Percentiles rank a stretch among this genome's conserved stretches.
These are phyloP conservation scores for Dendrothele bispora DNA, from an alignment of 768 basidiomycete species.

Conservation along the genomic window DNA sequence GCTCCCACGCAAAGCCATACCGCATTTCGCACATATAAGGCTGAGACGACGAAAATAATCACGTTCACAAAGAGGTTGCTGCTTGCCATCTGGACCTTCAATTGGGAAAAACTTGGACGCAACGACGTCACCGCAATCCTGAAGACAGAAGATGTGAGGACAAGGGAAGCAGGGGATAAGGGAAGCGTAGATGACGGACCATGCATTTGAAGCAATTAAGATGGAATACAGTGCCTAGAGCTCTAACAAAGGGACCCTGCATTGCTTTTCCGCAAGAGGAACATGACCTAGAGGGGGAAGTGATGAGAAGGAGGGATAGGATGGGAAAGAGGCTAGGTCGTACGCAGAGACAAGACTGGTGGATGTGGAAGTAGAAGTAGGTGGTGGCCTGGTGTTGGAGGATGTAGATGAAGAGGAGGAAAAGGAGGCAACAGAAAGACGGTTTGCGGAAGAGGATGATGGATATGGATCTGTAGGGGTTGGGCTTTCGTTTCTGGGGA, in stretches of 20 bases:
- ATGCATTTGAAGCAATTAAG: conserved; percentile 98
- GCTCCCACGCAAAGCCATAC: conserved; percentile 90
- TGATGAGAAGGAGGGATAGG: conserved; percentile 21
- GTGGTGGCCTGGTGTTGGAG: conserved; percentile 43
- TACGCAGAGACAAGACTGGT: conserved; percentile 59
- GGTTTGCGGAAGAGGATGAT: conserved; percentile 40
- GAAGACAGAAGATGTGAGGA: conserved; percentile 11
- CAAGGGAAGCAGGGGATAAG: conserved; percentile 10
- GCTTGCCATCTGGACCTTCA: conserved; percentile 85
- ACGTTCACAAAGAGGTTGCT: conserved; percentile 94
- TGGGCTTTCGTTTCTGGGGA: background rate
- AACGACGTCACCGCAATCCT: conserved; percentile 97
- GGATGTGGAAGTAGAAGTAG: conserved; percentile 58
- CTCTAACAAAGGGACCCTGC: conserved; percentile 96
- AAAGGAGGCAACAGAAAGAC: conserved; percentile 46
- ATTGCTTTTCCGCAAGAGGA: conserved; percentile 78
- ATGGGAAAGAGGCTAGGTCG: conserved; percentile 33
- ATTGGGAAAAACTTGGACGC: conserved; percentile 99
- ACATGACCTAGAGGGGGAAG: conserved; percentile 51
- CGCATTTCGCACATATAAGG: conserved; percentile 95
- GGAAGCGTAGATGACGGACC: conserved; percentile 52
- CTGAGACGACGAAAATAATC: conserved; percentile 97
- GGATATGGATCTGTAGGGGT: conserved; percentile 44
- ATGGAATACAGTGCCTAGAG: conserved; percentile 91
- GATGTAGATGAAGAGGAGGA: conserved; percentile 58